phyloP scores from a whole-genome alignment of 495 filamentous ascomycete species.

The Penicillium alfredii region DNA sequence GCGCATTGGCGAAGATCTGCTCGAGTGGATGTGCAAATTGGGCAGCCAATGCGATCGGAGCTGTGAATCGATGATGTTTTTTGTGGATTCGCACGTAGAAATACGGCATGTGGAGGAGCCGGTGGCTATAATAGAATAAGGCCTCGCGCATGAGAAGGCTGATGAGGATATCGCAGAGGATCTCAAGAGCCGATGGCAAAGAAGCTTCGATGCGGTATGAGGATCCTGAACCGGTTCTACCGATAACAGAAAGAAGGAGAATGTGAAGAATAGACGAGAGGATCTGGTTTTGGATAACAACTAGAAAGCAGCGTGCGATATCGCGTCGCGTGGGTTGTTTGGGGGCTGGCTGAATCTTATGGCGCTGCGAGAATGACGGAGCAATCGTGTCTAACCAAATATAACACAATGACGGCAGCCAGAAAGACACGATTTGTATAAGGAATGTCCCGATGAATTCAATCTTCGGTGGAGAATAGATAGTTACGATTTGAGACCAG shows the following conservation, averaged over 20 bases:
- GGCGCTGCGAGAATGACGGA: slow-evolving; percentile 43
- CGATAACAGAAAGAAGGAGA: slow-evolving; percentile 18
- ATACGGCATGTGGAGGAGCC: slow-evolving; percentile 44
- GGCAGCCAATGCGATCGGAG: slow-evolving; percentile 51
- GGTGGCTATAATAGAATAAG: slow-evolving; percentile 53
- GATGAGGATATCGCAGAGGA: slow-evolving; percentile 40
- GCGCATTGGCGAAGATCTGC: slow-evolving; percentile 48
- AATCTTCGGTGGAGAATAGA: slow-evolving; percentile 26
- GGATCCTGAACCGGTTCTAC: slow-evolving; percentile 8
- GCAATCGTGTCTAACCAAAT: slow-evolving; percentile 35
- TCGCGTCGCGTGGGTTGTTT: slow-evolving; percentile 44
- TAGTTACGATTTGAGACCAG: slow-evolving; percentile 23
- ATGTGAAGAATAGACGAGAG: slow-evolving; percentile 35
- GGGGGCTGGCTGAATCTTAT: slow-evolving; percentile 52
- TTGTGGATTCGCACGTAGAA: slow-evolving; percentile 52
- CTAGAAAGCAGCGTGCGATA: slow-evolving; percentile 37
- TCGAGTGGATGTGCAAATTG: slow-evolving; percentile 56
- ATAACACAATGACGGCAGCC: slow-evolving; percentile 42
- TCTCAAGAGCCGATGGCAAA: slow-evolving; percentile 28
- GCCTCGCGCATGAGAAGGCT: slow-evolving; percentile 45
- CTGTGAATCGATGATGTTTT: slow-evolving; percentile 52
- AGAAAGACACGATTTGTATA: slow-evolving; percentile 46
- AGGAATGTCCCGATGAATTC: slow-evolving; percentile 43
- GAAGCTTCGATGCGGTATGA: slow-evolving; percentile 29
- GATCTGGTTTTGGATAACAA: slow-evolving; percentile 45